A percentile compares a stretch with the other conserved stretches of the same genome.
These are phyloP conservation scores for Cryphonectria naterciae DNA, from an alignment of 2,329 filamentous ascomycete genomes.

Conservation along the genomic window DNA sequence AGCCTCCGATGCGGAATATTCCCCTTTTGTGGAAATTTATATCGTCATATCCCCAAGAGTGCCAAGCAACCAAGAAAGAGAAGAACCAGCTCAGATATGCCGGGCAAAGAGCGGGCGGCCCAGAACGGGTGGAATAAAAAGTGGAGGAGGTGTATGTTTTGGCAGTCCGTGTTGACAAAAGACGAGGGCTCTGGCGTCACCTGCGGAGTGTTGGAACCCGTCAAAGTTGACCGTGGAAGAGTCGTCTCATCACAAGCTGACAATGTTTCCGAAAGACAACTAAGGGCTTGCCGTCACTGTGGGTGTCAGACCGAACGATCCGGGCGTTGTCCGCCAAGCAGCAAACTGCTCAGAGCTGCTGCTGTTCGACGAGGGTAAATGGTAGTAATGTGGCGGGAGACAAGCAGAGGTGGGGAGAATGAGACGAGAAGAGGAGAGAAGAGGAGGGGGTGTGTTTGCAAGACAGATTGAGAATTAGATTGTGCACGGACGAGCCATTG, in stretches of 20 bases:
- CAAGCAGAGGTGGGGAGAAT: background rate
- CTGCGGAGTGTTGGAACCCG: background rate
- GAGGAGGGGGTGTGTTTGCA: background rate
- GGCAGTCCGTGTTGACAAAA: conserved; percentile 15
- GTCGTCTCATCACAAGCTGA: conserved; percentile 1
- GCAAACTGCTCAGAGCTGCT: background rate
- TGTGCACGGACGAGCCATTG: conserved; percentile 6
- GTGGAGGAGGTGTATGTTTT: conserved; percentile 11
- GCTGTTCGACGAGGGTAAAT: background rate
- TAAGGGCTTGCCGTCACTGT: background rate
- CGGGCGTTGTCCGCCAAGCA: background rate
- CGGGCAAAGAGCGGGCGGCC: conserved; percentile 13
- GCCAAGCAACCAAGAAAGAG: conserved; percentile 17
- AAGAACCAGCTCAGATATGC: conserved; percentile 19
- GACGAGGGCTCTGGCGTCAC: conserved; percentile 7
- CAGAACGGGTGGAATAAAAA: conserved; percentile 14
- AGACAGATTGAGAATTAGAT: background rate
- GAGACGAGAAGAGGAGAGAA: background rate
- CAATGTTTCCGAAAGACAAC: background rate
- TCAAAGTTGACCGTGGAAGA: background rate
- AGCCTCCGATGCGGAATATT: background rate
- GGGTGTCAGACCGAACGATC: background rate
- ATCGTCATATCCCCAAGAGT: background rate
- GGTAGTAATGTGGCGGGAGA: background rate
- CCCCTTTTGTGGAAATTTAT: background rate